Evolutionary conservation across 2,329 filamentous ascomycete genomes (phyloP).

Genomic region (Tetracladium maxilliforme): DNA sequence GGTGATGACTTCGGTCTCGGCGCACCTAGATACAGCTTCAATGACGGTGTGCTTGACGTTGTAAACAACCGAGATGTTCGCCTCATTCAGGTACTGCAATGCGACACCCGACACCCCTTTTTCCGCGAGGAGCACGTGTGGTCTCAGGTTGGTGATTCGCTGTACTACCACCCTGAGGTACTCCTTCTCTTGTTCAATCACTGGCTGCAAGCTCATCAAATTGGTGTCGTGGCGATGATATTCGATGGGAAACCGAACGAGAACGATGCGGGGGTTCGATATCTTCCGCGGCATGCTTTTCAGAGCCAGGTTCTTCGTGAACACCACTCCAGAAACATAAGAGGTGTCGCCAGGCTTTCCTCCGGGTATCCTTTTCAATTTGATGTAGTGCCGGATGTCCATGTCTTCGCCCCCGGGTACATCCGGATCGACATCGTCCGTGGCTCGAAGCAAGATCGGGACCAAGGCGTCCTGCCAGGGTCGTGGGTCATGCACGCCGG

Average conservation of each 20-base stretch:
- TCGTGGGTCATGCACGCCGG: conserved; percentile 52
- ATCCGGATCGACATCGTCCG: conserved; percentile 88
- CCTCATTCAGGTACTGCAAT: conserved; percentile 73
- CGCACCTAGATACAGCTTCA: conserved; percentile 84
- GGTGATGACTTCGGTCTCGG: conserved; percentile 82
- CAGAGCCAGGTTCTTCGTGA: conserved; percentile 89
- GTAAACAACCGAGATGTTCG: conserved; percentile 84
- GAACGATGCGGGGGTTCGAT: conserved; percentile 68
- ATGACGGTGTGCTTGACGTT: conserved; percentile 95
- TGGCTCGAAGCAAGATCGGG: conserved; percentile 79
- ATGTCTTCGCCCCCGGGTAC: conserved; percentile 86
- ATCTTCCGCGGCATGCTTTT: conserved; percentile 94
- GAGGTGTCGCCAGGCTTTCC: conserved; percentile 80
- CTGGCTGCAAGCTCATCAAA: conserved; percentile 95
- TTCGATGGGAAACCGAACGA: conserved; percentile 90
- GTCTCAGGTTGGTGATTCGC: conserved; percentile 72
- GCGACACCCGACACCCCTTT: conserved; percentile 87
- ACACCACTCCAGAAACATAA: conserved; percentile 95
- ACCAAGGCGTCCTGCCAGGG: conserved; percentile 86
- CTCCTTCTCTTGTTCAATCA: conserved; percentile 92
- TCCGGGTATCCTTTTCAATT: conserved; percentile 90
- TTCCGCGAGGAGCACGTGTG: conserved; percentile 80
- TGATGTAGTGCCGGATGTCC: conserved; percentile 94
- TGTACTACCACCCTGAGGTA: conserved; percentile 85
- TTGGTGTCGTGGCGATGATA: conserved; percentile 86